Conservation (phyloP, 108 stramenopile species). For the Chaetoceros muelleri region DNA sequence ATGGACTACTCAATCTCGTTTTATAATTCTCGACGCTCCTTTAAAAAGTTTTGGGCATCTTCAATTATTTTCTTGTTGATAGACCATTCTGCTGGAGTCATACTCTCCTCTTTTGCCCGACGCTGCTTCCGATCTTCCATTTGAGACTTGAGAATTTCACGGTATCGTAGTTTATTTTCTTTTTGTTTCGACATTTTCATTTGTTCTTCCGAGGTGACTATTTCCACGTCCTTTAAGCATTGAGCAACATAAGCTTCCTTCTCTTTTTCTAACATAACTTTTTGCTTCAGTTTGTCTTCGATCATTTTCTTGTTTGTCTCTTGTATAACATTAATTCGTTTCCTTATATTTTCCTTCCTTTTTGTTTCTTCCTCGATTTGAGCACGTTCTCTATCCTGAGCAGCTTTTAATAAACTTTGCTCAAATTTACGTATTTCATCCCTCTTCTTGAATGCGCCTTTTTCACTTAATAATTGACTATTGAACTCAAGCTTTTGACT, state of each 20-base stretch:
- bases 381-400: background rate
- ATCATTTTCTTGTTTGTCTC: background rate
- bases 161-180: too few relatives aligned
- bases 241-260: background rate
- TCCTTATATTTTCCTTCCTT: background rate
- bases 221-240: too few relatives aligned
- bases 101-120: too few relatives aligned
- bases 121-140: too few relatives aligned
- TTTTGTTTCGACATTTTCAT: too few relatives aligned
- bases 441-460: background rate
- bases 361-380: background rate
- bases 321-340: background rate
- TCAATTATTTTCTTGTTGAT: too few relatives aligned
- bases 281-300: background rate
- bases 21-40: too few relatives aligned
- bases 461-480: background rate
- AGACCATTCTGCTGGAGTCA: too few relatives aligned
- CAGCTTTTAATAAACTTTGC: background rate
- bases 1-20: too few relatives aligned
- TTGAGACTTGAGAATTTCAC: too few relatives aligned
- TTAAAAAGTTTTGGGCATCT: too few relatives aligned
- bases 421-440: background rate
- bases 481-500: background rate
- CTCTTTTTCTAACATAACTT: background rate
- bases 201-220: too few relatives aligned